Evolutionary conservation across 345 rosid species (phyloP).

Genomic region (Eutrema yunnanense): DNA sequence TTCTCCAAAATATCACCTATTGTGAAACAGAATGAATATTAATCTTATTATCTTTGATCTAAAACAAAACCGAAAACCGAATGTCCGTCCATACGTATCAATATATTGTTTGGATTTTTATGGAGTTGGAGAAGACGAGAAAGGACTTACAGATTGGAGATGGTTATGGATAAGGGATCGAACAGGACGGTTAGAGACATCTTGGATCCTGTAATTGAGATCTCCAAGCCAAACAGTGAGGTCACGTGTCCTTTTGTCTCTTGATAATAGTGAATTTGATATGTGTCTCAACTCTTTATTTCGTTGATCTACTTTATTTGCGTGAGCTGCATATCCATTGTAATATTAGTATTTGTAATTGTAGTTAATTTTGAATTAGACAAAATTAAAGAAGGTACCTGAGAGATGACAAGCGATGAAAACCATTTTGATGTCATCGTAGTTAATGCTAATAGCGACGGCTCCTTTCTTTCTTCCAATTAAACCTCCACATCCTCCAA

Average conservation of each 20-base stretch:
- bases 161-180: slow-evolving; percentile 46
- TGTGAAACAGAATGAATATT: too few relatives aligned
- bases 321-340: slow-evolving; percentile 19
- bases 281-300: slow-evolving; percentile 36
- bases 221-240: slow-evolving; percentile 67
- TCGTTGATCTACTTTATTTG: slow-evolving; percentile 25
- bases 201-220: slow-evolving; percentile 61
- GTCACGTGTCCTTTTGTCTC: slow-evolving; percentile 36
- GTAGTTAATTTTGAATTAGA: not conserved
- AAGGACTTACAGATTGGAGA: slow-evolving; percentile 40
- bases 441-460: slow-evolving; percentile 27
- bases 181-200: slow-evolving; percentile 40
- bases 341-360: not conserved
- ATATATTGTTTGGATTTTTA: not conserved
- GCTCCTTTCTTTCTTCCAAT: slow-evolving; percentile 35
- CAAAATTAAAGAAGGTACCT: slow-evolving; percentile 7
- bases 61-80: not conserved
- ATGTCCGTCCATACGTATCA: not conserved
- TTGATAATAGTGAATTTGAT: slow-evolving; percentile 43
- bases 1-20: too few relatives aligned
- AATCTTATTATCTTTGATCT: not conserved
- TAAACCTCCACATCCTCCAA: slow-evolving; percentile 32
- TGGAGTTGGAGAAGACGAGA: not conserved
- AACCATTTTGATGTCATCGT: slow-evolving; percentile 22
- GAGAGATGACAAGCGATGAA: slow-evolving; percentile 37